phyloP scores from a whole-genome alignment of 208 protist species.

The Wallacemonas sp. region DNA sequence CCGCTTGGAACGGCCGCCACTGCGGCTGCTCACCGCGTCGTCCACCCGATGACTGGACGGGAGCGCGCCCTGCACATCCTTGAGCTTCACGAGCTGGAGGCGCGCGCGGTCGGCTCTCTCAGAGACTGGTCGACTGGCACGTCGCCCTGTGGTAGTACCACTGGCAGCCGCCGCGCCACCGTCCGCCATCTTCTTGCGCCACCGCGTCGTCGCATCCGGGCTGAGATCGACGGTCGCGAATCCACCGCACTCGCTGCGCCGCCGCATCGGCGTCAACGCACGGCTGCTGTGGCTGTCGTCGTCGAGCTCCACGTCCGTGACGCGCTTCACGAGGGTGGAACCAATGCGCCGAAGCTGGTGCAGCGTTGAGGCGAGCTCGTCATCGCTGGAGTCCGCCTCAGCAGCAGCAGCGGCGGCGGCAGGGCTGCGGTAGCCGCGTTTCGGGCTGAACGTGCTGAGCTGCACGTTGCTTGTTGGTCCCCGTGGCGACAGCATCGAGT shows the following conservation, averaged over 20 bases:
- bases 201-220: slow-evolving; percentile 11
- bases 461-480: not conserved
- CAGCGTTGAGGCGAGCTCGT: slow-evolving; percentile 11
- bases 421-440: not conserved
- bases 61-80: not conserved
- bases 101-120: not conserved
- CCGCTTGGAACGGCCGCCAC: not conserved
- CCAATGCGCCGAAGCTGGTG: slow-evolving; percentile 12
- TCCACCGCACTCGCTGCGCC: slow-evolving; percentile 1
- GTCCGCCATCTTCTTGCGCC: slow-evolving; percentile 2
- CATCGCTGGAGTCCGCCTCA: not conserved
- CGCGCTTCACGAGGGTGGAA: slow-evolving; percentile 1
- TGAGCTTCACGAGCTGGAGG: slow-evolving; percentile 4
- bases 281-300: slow-evolving; percentile 11
- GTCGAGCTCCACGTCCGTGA: slow-evolving; percentile 10
- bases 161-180: not conserved
- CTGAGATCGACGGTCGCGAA: slow-evolving; percentile 13
- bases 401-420: not conserved
- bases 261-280: not conserved
- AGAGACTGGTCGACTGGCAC: not conserved
- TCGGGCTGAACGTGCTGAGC: not conserved
- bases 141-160: not conserved
- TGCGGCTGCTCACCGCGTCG: not conserved
- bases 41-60: not conserved
- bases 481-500: not conserved